Evolutionary conservation across 257 asterid species (phyloP).

Genomic region (Perilla frutescens): DNA sequence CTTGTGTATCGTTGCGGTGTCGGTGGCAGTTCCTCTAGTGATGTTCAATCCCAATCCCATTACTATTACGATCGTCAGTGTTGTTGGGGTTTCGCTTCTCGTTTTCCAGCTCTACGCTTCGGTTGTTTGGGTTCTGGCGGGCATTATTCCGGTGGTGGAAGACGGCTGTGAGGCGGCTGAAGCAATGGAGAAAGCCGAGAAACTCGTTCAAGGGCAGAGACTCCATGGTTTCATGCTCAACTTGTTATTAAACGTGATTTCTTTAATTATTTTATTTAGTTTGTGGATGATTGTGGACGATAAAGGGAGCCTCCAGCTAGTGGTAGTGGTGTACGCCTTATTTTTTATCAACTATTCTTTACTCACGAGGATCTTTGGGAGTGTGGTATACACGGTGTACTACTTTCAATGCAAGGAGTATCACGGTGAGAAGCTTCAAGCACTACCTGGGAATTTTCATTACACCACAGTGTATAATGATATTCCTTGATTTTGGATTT

Average conservation of each 20-base stretch:
- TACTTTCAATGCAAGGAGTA: too few relatives aligned
- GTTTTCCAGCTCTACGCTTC: conserved; percentile 32
- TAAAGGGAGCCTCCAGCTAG: too few relatives aligned
- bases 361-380: too few relatives aligned
- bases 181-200: conserved; percentile 51
- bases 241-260: conserved; percentile 17
- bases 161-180: conserved; percentile 44
- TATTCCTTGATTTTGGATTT: too few relatives aligned
- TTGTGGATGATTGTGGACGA: too few relatives aligned
- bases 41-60: conserved; percentile 19
- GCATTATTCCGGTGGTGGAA: conserved; percentile 49
- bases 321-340: too few relatives aligned
- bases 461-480: too few relatives aligned
- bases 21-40: neutral
- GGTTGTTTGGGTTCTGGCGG: conserved; percentile 31
- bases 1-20: neutral
- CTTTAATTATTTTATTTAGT: too few relatives aligned
- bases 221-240: conserved; percentile 45
- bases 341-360: too few relatives aligned
- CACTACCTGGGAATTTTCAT: too few relatives aligned
- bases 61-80: conserved; percentile 9
- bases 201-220: neutral
- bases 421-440: too few relatives aligned
- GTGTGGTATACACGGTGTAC: too few relatives aligned
- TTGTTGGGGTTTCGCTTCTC: neutral